These are phyloP conservation scores for Suhomyces coccinellae DNA, from an alignment of 1,139 yeast genomes.

Conservation along the genomic window DNA sequence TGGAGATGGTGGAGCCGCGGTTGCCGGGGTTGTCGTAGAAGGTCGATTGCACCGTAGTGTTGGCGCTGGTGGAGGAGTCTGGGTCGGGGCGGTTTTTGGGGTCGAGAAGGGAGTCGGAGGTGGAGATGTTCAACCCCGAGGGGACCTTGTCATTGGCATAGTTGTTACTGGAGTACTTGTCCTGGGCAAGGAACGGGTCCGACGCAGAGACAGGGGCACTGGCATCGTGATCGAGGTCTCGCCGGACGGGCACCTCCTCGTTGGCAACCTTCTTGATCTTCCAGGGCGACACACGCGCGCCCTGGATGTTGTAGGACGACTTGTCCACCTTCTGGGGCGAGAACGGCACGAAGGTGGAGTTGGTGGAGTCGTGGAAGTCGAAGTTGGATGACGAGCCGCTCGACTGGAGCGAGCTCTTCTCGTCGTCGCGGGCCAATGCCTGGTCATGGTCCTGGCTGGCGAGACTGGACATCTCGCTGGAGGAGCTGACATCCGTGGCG, in stretches of 20 bases:
- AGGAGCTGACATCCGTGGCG: constrained; percentile 18
- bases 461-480: constrained; percentile 30
- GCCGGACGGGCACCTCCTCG: constrained; percentile 33
- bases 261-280: constrained; percentile 19
- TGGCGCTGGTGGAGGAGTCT: no score
- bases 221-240: constrained; percentile 28
- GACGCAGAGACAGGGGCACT: constrained; percentile 6
- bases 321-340: constrained; percentile 4
- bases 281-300: constrained; percentile 23
- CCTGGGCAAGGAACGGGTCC: constrained; percentile 18
- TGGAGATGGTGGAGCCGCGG: constrained; percentile 11
- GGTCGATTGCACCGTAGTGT: background rate
- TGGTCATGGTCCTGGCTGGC: constrained; percentile 17
- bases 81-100: constrained; percentile 15
- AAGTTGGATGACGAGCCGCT: constrained; percentile 7
- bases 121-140: constrained; percentile 22
- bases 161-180: constrained; percentile 8
- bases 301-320: constrained; percentile 17
- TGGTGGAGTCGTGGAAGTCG: constrained; percentile 11
- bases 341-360: constrained; percentile 4
- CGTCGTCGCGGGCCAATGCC: constrained; percentile 6
- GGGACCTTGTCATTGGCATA: constrained; percentile 11
- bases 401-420: background rate
- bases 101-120: constrained; percentile 21
- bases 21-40: constrained; percentile 1